Evolutionary conservation across 2,329 filamentous ascomycete genomes (phyloP), one percentile per base, ranked within the genome.

Genomic region (Periconia macrospinosa): DNA sequence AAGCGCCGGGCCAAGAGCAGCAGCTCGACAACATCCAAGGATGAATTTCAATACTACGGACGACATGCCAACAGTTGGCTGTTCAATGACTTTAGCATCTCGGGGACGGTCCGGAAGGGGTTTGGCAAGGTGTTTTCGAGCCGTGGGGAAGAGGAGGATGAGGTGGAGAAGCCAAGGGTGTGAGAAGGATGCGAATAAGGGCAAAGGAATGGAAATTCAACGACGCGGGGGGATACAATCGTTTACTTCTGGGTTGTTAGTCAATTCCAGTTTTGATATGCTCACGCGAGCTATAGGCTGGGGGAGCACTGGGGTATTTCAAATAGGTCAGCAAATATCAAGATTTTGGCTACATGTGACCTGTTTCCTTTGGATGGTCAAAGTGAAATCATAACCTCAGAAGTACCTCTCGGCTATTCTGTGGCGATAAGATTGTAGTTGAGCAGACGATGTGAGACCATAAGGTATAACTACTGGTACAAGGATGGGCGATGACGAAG

Each of bases 81-180:
- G 19, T 75, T 75, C 56, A 70, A 72, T 18, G 70, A 71, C 42
- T 74, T 73, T 41, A 73, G 70, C 35, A 57, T 75, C 40, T 68
- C 63, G 11, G 69, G 66, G 17, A 60, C 58, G n/a, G 62, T 72
- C 30, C 66, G 61, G 47, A 70, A 63, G 55, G 67, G 68, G 18
- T 70, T 55, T 47, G 65, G 60, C 3, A 69, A 56, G 59, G 60
- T 69, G 9, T 69, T 71, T 55, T 50, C 45, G 17, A 50, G 59
- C 9, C 63, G 55, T 55, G 59, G 60, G 7, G 51, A 54, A 2
- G 54, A 52, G 3, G 53, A 51, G 6, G 33, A 37, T 13, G 33
- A 37, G 15, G 33, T 27, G 23, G 23, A 27, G 33, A 37, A 37
- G 11, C 11, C 5, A 37, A 37, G 33, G 15, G 33, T 14, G 11